Conservation (phyloP, 352 stramenopile species). For the Pythium phragmiticola region DNA sequence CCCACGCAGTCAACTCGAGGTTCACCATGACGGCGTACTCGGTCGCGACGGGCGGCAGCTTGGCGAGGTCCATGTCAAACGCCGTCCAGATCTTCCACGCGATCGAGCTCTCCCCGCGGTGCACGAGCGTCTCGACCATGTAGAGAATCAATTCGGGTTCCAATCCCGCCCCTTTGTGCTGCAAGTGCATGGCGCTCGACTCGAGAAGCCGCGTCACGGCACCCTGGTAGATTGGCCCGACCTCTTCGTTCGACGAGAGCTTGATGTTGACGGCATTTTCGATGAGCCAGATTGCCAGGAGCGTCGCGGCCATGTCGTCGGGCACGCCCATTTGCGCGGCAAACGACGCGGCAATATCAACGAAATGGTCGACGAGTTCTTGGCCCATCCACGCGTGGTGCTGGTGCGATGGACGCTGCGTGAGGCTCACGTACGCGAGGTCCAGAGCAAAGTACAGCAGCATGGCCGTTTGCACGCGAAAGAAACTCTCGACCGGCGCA, state of each 20-base stretch:
- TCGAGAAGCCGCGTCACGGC: conserved; percentile 62
- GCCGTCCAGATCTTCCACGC: conserved; percentile 87
- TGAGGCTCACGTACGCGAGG: conserved; percentile 55
- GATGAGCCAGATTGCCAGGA: conserved; percentile 76
- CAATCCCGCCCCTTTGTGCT: conserved; percentile 72
- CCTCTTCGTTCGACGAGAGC: conserved; percentile 57
- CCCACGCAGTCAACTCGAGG: conserved; percentile 74
- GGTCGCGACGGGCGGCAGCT: conserved; percentile 46
- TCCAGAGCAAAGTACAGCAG: conserved; percentile 83
- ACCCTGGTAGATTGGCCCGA: conserved; percentile 59
- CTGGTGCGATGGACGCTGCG: conserved; percentile 9
- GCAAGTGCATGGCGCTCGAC: conserved; percentile 71
- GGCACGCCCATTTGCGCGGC: conserved; percentile 68
- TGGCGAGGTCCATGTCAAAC: conserved; percentile 59
- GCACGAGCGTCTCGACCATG: conserved; percentile 75
- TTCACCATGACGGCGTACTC: conserved; percentile 79
- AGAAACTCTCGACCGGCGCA: conserved; percentile 75
- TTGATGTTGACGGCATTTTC: conserved; percentile 81
- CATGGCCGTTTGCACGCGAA: conserved; percentile 68
- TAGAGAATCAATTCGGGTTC: conserved; percentile 71
- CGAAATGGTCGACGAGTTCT: conserved; percentile 64
- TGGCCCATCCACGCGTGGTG: conserved; percentile 44
- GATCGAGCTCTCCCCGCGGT: conserved; percentile 67
- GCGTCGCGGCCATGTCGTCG: conserved; percentile 81
- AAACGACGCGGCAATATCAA: conserved; percentile 62